A percentile compares a stretch with the other conserved stretches of the same genome.
Evolutionary conservation across 129 eudicot genomes (phyloP).

Genomic region (Calendula officinalis): DNA sequence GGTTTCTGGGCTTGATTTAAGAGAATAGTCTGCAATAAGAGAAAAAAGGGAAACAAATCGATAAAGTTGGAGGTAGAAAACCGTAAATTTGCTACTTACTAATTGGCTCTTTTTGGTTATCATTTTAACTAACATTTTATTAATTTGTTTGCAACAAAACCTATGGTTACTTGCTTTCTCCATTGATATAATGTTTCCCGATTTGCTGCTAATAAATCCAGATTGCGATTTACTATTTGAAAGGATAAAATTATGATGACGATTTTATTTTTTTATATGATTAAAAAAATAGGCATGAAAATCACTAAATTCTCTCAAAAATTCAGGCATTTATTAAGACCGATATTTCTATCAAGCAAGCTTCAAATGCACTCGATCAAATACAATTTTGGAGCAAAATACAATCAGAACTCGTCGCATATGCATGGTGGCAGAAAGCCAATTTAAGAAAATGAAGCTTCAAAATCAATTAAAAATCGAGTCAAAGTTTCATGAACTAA

Average conservation of each 20-base stretch:
- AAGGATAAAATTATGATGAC: neutral
- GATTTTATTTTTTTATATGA: neutral
- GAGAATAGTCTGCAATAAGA: constrained; percentile 30
- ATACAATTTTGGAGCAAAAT: constrained; percentile 60
- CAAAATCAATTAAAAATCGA: constrained; percentile 52
- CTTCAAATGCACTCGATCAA: constrained; percentile 33
- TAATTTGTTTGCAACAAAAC: neutral
- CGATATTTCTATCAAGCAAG: constrained; percentile 37
- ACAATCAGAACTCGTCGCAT: constrained; percentile 48
- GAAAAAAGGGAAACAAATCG: constrained; percentile 25
- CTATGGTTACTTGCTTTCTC: neutral
- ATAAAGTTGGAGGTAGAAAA: constrained; percentile 37
- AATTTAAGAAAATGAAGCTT: constrained; percentile 39
- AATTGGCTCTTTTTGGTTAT: neutral
- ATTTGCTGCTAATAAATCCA: constrained; percentile 1
- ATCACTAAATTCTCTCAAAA: constrained; percentile 29
- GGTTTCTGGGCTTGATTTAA: constrained; percentile 44
- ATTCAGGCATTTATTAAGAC: constrained; percentile 33
- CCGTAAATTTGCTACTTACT: neutral
- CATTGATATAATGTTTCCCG: too few relatives aligned
- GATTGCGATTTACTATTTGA: neutral
- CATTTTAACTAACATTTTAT: neutral
- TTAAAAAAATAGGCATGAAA: constrained; percentile 36
- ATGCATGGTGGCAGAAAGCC: constrained; percentile 47
- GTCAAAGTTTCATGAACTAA: constrained; percentile 56